A percentile compares a stretch with the other conserved stretches of the same genome.
phyloP scores from a whole-genome alignment of 352 stramenopile genomes.

The Phytophthora capsici region DNA sequence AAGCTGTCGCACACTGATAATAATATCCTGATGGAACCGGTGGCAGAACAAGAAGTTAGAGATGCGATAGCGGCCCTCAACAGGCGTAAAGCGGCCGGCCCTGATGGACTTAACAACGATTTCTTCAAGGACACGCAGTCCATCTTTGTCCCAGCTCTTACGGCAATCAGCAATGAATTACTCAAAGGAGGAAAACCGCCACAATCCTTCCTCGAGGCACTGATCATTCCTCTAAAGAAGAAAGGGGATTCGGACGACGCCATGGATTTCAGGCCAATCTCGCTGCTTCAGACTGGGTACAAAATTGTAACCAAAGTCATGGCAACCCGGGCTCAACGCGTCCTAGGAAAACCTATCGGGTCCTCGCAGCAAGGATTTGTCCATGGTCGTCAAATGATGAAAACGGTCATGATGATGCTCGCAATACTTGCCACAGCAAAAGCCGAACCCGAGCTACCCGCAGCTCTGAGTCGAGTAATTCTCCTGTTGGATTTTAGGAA shows the following conservation, averaged over 20 bases:
- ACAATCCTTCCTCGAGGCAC: slow-evolving; percentile 3
- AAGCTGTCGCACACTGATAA: background rate
- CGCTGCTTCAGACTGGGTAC: slow-evolving; percentile 6
- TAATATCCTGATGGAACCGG: background rate
- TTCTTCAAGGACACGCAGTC: too few relatives aligned
- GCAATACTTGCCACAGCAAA: background rate
- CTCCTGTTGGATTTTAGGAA: slow-evolving; percentile 6
- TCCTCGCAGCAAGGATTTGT: slow-evolving; percentile 12
- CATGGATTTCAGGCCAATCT: background rate
- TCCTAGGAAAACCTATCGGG: background rate
- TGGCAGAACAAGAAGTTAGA: background rate
- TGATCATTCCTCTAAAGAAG: slow-evolving; percentile 1
- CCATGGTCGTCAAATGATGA: slow-evolving; percentile 1
- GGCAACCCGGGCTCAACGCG: background rate
- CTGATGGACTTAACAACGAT: too few relatives aligned
- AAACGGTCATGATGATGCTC: slow-evolving; percentile 1
- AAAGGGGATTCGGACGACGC: slow-evolving; percentile 3
- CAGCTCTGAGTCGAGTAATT: background rate
- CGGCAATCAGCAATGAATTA: background rate
- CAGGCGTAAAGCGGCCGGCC: background rate
- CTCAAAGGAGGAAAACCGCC: background rate
- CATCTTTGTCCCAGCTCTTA: background rate
- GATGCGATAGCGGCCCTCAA: background rate
- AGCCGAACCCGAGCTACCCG: background rate
- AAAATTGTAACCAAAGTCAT: slow-evolving; percentile 3